A percentile compares a stretch with the other conserved stretches of the same genome.
phyloP scores from a whole-genome alignment of 2,329 filamentous ascomycete species.

The Penicillium sumatraense region DNA sequence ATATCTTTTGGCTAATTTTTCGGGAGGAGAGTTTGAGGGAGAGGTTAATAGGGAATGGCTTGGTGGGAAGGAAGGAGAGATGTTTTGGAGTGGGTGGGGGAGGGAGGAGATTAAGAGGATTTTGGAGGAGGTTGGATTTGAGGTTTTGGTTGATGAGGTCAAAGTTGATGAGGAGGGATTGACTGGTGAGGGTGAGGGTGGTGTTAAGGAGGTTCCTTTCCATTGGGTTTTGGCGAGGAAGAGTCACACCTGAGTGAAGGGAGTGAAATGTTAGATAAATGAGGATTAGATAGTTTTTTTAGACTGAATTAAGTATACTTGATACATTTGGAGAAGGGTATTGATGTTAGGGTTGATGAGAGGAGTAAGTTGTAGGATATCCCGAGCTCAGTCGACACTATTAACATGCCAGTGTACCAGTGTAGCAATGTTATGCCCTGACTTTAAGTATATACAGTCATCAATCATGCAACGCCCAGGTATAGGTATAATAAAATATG shows the following conservation, averaged over 20 bases:
- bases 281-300: not conserved
- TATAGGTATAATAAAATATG: no score
- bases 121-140: constrained; percentile 25
- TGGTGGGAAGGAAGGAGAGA: constrained; percentile 33
- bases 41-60: constrained; percentile 35
- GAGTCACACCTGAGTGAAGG: no score
- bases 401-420: no score
- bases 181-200: constrained; percentile 19
- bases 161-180: constrained; percentile 23
- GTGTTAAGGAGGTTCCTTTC: constrained; percentile 17
- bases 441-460: no score
- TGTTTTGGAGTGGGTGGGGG: constrained; percentile 50
- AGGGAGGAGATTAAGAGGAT: constrained; percentile 36
- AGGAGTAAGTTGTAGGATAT: no score
- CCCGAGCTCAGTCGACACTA: no score
- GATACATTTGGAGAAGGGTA: no score
- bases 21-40: constrained; percentile 27
- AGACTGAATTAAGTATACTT: no score
- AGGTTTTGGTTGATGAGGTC: constrained; percentile 26
- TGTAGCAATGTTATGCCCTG: no score
- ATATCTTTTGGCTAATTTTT: constrained; percentile 55
- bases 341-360: no score
- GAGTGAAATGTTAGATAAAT: no score
- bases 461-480: no score
- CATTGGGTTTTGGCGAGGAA: constrained; percentile 24